A percentile compares a stretch with the other conserved stretches of the same genome.
Conservation (phyloP, 2,329 filamentous ascomycete genomes). For the Aspergillus brunneoviolaceus region DNA sequence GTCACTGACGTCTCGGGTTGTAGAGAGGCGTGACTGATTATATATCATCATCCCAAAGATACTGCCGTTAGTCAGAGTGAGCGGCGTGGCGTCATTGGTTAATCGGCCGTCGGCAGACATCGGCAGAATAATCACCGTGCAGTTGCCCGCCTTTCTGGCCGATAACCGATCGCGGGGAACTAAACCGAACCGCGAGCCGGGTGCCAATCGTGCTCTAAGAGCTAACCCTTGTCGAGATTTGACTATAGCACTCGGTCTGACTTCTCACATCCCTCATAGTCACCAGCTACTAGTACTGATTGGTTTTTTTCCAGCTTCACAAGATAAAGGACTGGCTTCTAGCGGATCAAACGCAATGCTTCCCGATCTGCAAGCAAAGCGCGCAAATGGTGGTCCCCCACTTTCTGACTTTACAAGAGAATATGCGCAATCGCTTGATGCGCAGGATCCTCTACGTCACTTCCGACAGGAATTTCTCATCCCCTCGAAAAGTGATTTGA, state of each 20-base stretch:
- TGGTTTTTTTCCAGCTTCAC: neutral
- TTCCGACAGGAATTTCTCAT: conserved; percentile 73
- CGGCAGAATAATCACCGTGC: conserved; percentile 27
- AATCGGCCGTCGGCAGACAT: conserved; percentile 17
- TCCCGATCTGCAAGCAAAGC: conserved; percentile 28
- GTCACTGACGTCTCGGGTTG: conserved; percentile 1
- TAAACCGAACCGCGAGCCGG: neutral
- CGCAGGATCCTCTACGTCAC: conserved; percentile 58
- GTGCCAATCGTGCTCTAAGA: neutral
- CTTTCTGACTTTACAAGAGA: conserved; percentile 34
- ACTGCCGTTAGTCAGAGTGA: conserved; percentile 29
- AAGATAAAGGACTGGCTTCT: neutral
- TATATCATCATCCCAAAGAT: conserved; percentile 24
- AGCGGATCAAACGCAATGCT: conserved; percentile 21
- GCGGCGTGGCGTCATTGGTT: conserved; percentile 32
- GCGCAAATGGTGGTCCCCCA: conserved; percentile 29
- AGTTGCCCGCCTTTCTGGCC: neutral
- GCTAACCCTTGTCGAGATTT: neutral
- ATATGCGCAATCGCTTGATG: conserved; percentile 55
- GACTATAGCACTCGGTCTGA: neutral
- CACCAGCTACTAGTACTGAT: neutral
- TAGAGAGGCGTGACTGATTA: conserved; percentile 18
- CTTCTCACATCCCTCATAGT: neutral
- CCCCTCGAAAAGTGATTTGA: conserved; percentile 70
- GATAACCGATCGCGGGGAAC: conserved; percentile 16